Base-by-base conservation (phyloP, 1,284 basidiomycete species). In the Sphaerobolus stellatus region DNA sequence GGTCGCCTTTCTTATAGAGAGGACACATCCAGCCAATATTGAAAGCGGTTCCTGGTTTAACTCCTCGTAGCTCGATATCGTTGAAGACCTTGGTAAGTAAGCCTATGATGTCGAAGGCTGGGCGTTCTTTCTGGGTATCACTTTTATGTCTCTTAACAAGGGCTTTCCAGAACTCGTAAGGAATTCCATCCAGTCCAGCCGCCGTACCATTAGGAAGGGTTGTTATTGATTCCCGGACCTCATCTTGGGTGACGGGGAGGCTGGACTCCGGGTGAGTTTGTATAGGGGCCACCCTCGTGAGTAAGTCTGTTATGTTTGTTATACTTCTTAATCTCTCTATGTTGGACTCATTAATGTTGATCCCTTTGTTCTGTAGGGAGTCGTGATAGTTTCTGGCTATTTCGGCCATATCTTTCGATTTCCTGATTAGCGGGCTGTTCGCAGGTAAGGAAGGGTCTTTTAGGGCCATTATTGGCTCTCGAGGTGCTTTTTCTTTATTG, bases 11-110 rank as follows among this genome's bases (percentile, higher is more conserved):
- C 36, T 38, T 38, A 38, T 38, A 38, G 3, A 3, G 3, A 38
- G 36, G 36, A 22, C 36, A 38, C 36, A 38, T 38, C 66, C 69
- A 69, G 2, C 71, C 71, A 2, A 61, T 51, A 0, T 64, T 50
- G 48, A 71, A 70, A 3, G 50, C 25, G 0, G 62, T 60, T 2
- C 46, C 52, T 14, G 34, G 29, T 11, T 46, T 38, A 4, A 65
- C 47, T 0, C 56, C 54, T 24, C 58, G 11, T 3, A 43, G n/a
- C 44, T 63, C 28, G 13, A 63, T 56, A 20, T 64, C 49, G 22
- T 62, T 54, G 56, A 56, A 53, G 24, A 29, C 16, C 22, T 7
- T 38, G 7, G 36, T 38, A 22, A 38, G 36, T 4, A 38, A 3
- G n/a, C 7, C 22, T 3, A 22, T 38, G 3, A 38, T 22, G 22